A percentile compares a stretch with the other conserved stretches of the same genome.
Conservation (phyloP, 1,284 basidiomycete species). For the Irpex rosettiformis region DNA sequence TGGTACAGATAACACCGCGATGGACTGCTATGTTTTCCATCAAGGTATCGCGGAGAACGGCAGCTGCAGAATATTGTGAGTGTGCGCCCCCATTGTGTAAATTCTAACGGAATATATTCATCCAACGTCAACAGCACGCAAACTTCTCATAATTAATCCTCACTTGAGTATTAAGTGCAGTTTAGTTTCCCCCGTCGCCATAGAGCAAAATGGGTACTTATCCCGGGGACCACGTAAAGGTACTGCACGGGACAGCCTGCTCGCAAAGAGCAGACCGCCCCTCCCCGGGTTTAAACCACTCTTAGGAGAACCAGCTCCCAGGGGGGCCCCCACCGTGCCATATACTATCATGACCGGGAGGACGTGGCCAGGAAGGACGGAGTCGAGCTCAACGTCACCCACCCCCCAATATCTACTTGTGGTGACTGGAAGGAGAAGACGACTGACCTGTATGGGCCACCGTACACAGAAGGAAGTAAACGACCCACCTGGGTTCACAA, state of each 20-base stretch:
- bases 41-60: no score
- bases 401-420: background rate
- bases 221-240: conserved; percentile 1
- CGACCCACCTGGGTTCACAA: background rate
- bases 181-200: background rate
- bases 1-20: no score
- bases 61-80: no score
- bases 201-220: background rate
- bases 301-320: background rate
- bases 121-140: background rate
- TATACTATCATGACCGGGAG: background rate
- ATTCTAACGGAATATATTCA: background rate
- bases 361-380: background rate
- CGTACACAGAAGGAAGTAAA: background rate
- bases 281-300: background rate
- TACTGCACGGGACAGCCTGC: background rate
- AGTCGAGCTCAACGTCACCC: background rate
- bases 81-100: background rate
- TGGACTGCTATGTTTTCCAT: no score
- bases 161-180: background rate
- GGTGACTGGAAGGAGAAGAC: background rate
- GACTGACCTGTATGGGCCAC: background rate
- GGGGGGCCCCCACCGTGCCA: background rate
- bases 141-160: background rate
- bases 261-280: background rate